Evolutionary conservation across 78 protist species (phyloP).

Genomic region (Dictyostelium firmibasis): DNA sequence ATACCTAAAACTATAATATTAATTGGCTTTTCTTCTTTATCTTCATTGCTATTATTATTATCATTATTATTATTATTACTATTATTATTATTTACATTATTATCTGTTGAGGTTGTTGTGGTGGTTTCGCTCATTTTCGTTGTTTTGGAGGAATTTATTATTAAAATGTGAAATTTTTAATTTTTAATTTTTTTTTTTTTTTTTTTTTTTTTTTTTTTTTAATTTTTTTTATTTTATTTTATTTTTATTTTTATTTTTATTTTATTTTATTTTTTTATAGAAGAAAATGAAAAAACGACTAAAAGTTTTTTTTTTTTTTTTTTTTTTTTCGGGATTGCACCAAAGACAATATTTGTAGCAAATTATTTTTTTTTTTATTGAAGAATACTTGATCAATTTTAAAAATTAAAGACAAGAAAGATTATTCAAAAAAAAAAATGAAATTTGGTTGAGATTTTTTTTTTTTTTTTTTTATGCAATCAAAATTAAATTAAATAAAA

Average conservation of each 20-base stretch:
- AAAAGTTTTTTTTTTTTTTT: too few species aligned
- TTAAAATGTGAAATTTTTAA: background rate
- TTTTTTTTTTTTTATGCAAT: too few species aligned
- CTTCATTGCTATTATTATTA: background rate
- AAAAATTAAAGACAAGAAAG: too few species aligned
- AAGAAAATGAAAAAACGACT: background rate
- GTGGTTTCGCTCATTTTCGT: background rate
- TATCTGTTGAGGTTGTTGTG: background rate
- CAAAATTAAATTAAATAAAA: too few species aligned
- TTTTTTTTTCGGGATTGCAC: too few species aligned
- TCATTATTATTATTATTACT: background rate
- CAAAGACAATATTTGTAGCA: too few species aligned
- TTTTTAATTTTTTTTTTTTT: too few species aligned
- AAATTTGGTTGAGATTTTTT: too few species aligned
- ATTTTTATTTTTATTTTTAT: background rate
- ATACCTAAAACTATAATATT: slow-evolving; percentile 95
- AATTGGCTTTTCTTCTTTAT: slow-evolving; percentile 73
- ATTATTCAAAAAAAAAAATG: too few species aligned
- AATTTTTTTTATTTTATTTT: background rate
- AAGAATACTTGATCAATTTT: too few species aligned
- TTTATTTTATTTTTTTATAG: background rate
- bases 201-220: background rate
- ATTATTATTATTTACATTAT: slow-evolving; percentile 7
- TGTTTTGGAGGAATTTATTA: background rate
- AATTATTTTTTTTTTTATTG: too few species aligned